Base-by-base conservation (phyloP, 2,329 filamentous ascomycete species). In the Cadophora sp. region DNA sequence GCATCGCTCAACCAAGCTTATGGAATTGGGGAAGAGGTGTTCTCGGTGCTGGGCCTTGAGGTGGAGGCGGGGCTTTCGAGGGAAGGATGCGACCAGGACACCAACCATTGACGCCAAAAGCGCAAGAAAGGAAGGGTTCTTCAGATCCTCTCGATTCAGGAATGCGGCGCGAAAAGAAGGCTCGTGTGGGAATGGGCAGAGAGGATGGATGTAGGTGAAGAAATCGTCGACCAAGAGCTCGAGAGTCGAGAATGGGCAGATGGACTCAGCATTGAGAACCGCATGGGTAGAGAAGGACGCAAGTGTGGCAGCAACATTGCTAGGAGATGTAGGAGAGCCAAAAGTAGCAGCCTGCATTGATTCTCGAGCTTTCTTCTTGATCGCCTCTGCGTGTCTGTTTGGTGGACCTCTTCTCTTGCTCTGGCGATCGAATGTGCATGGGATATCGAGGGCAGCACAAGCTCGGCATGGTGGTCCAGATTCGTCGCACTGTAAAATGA, bases 141-240 rank as follows among this genome's bases (percentile, higher is more conserved):
- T 86, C 63, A 88, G 83, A 76, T 93, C 91, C 75, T 92, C 87
- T 40, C 91, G 84, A 65, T 85, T 85, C 8, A 84, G 84, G 77
- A 93, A 92, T 1, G 88, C 88, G 69, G 88, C 85, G 26, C 91
- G 86, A 77, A 94, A 94, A 4, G 90, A 91, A 0, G 91, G 91
- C 76, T 94, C 91, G 78, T 94, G 92, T 0, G 92, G 92, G 67
- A 94, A 94, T 0, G 92, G 92, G 67, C 87, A 87, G 9, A 94
- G 84, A 1, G 92, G 92, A 73, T 94, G 91, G 64, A 94, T 90
- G 77, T 93, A 93, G 22, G 90, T 93, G 80, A 94, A 94, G 83
- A 92, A 94, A 80, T 94, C 92, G 77, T 94, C 90, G 67, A 94
- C 86, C 19, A 94, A 83, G 1, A 90, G 84, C 74, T 91, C 85